phyloP scores from a whole-genome alignment of 306 rosid genomes.

The Quercus mongolica region DNA sequence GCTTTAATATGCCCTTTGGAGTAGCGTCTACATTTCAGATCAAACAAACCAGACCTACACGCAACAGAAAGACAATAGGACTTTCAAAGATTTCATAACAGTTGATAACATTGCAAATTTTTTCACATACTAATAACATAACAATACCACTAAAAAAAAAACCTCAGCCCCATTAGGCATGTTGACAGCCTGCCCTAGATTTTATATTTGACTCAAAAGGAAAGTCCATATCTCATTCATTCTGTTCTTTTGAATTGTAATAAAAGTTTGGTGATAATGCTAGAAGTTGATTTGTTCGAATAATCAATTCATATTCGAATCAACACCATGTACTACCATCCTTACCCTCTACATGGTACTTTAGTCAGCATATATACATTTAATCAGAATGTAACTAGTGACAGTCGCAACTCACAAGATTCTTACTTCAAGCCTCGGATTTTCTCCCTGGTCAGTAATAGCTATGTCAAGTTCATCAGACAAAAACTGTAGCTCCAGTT shows the following conservation, averaged over 20 bases:
- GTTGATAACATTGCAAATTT: not conserved
- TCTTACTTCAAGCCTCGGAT: conserved; percentile 39
- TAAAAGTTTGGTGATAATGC: not conserved
- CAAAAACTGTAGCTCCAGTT: conserved; percentile 34
- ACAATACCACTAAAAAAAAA: too few relatives aligned
- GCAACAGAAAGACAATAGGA: not conserved
- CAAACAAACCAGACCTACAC: not conserved
- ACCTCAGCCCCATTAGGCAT: conserved; percentile 41
- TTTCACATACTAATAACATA: not conserved
- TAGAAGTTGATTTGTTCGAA: not conserved
- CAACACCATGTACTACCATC: not conserved
- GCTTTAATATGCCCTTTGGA: conserved; percentile 37
- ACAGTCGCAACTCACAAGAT: not conserved
- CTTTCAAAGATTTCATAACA: not conserved
- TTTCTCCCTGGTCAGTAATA: conserved; percentile 37
- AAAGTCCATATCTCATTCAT: not conserved
- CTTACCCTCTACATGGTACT: not conserved
- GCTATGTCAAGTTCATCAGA: conserved; percentile 38
- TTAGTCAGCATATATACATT: not conserved
- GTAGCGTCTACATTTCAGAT: conserved; percentile 38
- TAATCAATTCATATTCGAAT: too few relatives aligned
- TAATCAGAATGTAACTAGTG: not conserved
- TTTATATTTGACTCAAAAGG: not conserved
- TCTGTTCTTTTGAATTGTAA: not conserved
- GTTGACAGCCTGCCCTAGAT: conserved; percentile 31